These are phyloP conservation scores for Ganoderma boninense DNA, from an alignment of 1,284 basidiomycete genomes.

Conservation along the genomic window DNA sequence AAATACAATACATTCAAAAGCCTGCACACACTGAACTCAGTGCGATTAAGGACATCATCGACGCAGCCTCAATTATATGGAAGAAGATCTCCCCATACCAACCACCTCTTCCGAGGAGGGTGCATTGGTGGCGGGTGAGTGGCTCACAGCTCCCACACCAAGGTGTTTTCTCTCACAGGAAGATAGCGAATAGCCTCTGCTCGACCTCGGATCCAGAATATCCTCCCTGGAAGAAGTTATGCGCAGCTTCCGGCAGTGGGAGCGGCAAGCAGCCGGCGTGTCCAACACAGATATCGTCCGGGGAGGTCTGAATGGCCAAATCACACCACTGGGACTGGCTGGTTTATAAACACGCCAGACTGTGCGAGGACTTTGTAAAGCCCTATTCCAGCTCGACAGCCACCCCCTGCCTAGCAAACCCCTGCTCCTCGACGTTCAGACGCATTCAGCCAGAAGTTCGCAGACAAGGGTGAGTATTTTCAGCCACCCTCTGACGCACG, in stretches of 20 bases:
- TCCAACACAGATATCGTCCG: constrained; percentile 10
- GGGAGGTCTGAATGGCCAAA: constrained; percentile 17
- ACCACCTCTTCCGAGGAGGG: background rate
- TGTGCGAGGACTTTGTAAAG: constrained; percentile 8
- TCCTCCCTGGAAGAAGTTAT: constrained; percentile 11
- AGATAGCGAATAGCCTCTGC: constrained; percentile 16
- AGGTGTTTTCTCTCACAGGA: constrained; percentile 25
- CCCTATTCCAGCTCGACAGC: constrained; percentile 15
- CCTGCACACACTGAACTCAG: background rate
- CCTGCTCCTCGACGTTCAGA: background rate
- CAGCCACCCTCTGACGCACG: constrained; percentile 10
- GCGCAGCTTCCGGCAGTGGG: constrained; percentile 26
- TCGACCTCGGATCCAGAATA: constrained; percentile 7
- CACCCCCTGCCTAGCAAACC: constrained; percentile 5
- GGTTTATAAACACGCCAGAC: constrained; percentile 19
- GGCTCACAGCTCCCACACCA: constrained; percentile 20
- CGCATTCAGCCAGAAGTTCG: background rate
- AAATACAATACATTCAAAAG: background rate
- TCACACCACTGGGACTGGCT: constrained; percentile 27
- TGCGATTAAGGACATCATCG: background rate
- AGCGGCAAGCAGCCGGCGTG: constrained; percentile 8
- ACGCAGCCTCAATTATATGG: background rate
- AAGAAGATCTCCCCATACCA: background rate
- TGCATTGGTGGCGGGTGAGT: constrained; percentile 4
- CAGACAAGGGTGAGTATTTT: background rate